Base-by-base conservation (phyloP, 148 eudicot genomes). In the Spergularia bocconei region DNA sequence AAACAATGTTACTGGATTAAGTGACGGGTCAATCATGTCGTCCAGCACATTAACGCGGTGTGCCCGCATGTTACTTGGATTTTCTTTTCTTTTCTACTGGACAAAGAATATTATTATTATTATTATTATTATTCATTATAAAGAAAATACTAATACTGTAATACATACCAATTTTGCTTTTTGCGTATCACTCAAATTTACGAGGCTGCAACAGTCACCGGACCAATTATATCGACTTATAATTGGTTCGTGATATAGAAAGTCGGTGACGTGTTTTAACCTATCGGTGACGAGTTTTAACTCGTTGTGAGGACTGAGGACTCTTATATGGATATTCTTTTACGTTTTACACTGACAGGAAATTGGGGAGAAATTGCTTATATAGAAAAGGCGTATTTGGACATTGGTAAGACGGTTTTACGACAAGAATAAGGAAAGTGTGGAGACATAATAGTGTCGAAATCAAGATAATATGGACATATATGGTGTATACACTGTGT, bases 1-100 rank as follows among this genome's bases (percentile, higher is more conserved):
- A 57, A 17, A 17, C 36, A 29, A 29, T 29, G 25, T 57, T 19
- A 17, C n/a, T 9, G 3, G 20, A 20, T 20, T 57, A 7, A 57
- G 61, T 13, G 17, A 63, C 48, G 47, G 67, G 67, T 63, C 67
- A 63, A 63, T 63, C 20, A 65, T 65, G 48, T 39, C n/a, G 17
- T 52, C 38, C 72, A 69, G 72, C 72, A 52, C 72, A 69, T 69
- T 53, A 0, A 69, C 72, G 72, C 72, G 72, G 20, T 53, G 21
- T 69, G 14, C 16, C 16, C 48, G 41, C 60, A 69, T 53, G 72
- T 52, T 69, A 52, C 44, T 69, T 69, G 59, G 19, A 69, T 23
- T 69, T 52, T 52, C 55, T 23, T 14, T 8, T 62, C 0, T 58
- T 15, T 56, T 13, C 20, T 61, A 2, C 13, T 2, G 36, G 36